A percentile compares a stretch with the other conserved stretches of the same genome.
Conservation (phyloP, 768 basidiomycete genomes). For the Amylocystis lapponica region DNA sequence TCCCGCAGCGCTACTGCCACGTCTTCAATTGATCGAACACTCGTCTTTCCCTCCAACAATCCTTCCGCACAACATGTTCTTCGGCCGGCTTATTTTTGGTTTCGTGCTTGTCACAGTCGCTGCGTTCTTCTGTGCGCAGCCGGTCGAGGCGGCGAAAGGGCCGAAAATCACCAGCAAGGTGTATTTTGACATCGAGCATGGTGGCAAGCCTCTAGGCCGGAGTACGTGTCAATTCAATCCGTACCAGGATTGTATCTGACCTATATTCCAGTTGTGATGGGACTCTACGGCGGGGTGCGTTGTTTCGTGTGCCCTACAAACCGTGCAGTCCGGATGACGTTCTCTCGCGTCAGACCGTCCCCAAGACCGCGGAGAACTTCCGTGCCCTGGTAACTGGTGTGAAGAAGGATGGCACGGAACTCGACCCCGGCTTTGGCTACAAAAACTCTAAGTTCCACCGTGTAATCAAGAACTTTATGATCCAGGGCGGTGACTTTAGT, state of each 20-base stretch:
- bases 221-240: constrained; percentile 37
- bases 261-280: constrained; percentile 59
- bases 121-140: constrained; percentile 65
- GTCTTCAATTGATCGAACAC: too few species aligned
- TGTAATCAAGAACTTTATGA: constrained; percentile 94
- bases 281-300: constrained; percentile 81
- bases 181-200: constrained; percentile 93
- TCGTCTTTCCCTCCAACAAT: constrained; percentile 17
- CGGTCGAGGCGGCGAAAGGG: constrained; percentile 76
- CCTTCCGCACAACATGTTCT: constrained; percentile 44
- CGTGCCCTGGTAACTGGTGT: constrained; percentile 84
- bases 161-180: constrained; percentile 91
- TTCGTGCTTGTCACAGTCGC: constrained; percentile 59
- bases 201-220: constrained; percentile 79
- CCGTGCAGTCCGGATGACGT: neutral
- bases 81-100: constrained; percentile 55
- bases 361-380: constrained; percentile 98
- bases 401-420: constrained; percentile 62
- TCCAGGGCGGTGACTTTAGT: constrained; percentile 99
- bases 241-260: constrained; percentile 1
- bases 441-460: constrained; percentile 97
- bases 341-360: constrained; percentile 61
- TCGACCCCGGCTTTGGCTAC: constrained; percentile 81
- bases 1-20: constrained; percentile 1
- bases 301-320: too few species aligned